Conservation (phyloP, 345 rosid species). For the Trapa incisa region DNA sequence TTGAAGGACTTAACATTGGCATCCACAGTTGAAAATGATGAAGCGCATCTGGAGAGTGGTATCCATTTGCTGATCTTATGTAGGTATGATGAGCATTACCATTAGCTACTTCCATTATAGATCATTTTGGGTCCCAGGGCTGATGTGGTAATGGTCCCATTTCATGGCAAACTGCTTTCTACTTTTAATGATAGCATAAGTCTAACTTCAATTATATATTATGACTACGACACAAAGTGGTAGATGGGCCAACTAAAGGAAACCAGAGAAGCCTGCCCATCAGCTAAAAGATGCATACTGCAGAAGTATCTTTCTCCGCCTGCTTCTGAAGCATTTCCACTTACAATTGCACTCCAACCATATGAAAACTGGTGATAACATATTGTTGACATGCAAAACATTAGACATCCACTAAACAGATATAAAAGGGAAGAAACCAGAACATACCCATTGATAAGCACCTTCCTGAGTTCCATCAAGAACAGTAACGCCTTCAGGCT, state of each 20-base stretch:
- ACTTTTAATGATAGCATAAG: background rate
- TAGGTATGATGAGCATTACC: background rate
- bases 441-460: slow-evolving; percentile 90
- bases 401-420: background rate
- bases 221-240: background rate
- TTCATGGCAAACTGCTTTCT: background rate
- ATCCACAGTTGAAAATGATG: background rate
- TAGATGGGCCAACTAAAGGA: background rate
- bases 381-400: background rate
- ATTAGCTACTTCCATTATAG: background rate
- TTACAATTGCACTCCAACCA: background rate
- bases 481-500: slow-evolving; percentile 51
- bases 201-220: background rate
- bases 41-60: background rate
- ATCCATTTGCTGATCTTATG: background rate
- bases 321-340: background rate
- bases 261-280: background rate
- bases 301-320: background rate
- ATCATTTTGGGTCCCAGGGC: background rate
- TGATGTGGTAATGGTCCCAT: background rate
- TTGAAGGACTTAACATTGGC: background rate
- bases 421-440: background rate
- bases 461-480: slow-evolving; percentile 97
- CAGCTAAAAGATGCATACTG: background rate
- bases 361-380: background rate